Base-by-base conservation (phyloP, 805 yeast species). In the Lachancea nothofagi region DNA sequence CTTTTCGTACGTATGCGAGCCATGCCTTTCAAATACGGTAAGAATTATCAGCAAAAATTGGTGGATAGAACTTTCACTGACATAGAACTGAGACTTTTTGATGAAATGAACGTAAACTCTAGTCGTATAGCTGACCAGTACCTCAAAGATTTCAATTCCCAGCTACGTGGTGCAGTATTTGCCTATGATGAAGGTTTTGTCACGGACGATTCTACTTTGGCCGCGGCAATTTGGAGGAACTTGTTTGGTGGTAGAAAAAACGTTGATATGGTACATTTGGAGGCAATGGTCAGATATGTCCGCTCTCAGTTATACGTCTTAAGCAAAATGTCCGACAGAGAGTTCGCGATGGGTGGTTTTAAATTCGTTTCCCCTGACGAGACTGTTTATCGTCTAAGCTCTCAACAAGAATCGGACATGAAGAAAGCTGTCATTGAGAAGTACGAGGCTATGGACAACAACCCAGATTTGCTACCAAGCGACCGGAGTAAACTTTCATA, bases 1-100 rank as follows among this genome's bases (percentile, higher is more conserved):
- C 70, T 93, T 33, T 82, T 83, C 49, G 95, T 85, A 13, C 80
- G 98, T 58, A 89, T 93, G 96, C 78, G 99, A 61, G 94, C 94
- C 7, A 73, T 93, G 83, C 97, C 97, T 0, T 82, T 81, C 59
- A 82, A 86, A 54, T 80, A 85, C 57, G 94, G 96, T 29, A 77
- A 77, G 51, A 83, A 81, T 57, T 93, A 89, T 63, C 96, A 93
- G 62, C 96, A 89, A 63, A 87, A 87, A 57, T 65, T 93, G 27
- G 84, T 89, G 22, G 96, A 94, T 61, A 73, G 94, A 48, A 77
- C 86, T 32, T 93, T 93, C 67, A 76, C 78, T 47, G 97, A 93
- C 59, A 83, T 93, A 65, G 97, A 93, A 61, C 67, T 76, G 54
- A 78, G 95, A 57, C 71, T 93, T 62, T 76, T 82, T 42, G 85